phyloP scores from a whole-genome alignment of 1,284 basidiomycete genomes.

The Binderoboletus segoi region DNA sequence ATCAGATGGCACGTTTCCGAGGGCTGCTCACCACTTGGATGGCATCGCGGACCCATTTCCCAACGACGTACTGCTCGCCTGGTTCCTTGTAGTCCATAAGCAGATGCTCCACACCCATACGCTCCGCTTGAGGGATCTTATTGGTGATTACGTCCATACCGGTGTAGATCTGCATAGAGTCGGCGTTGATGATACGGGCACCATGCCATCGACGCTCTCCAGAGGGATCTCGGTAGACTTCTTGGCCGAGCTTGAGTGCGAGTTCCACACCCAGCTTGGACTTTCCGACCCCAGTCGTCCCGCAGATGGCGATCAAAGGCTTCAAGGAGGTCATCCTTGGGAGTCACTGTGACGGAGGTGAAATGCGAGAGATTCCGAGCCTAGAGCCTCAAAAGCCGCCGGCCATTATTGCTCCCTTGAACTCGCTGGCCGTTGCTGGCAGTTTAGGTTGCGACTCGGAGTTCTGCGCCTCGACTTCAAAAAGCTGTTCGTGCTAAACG shows the following conservation, averaged over 20 bases:
- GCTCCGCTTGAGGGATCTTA: conserved; percentile 82
- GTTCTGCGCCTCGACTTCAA: too few relatives aligned
- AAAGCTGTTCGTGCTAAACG: too few relatives aligned
- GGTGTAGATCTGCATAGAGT: conserved; percentile 98
- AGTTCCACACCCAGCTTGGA: conserved; percentile 91
- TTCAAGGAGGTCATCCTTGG: conserved; percentile 29
- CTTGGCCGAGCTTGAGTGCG: conserved; percentile 58
- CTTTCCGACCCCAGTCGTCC: conserved; percentile 97
- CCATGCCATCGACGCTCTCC: conserved; percentile 51
- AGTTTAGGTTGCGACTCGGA: too few relatives aligned
- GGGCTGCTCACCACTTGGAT: conserved; percentile 56
- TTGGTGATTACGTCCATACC: conserved; percentile 96
- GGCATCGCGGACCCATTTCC: conserved; percentile 84
- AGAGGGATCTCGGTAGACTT: conserved; percentile 10
- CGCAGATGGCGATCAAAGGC: conserved; percentile 84
- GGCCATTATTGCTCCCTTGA: neutral
- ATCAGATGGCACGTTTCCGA: neutral
- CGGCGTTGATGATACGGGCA: conserved; percentile 88
- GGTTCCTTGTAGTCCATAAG: conserved; percentile 88
- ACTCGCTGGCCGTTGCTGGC: too few relatives aligned
- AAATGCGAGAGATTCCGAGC: neutral
- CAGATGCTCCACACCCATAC: conserved; percentile 83
- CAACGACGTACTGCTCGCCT: conserved; percentile 85
- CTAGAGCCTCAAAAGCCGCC: neutral
- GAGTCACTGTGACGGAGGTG: neutral